Conservation (phyloP, 805 yeast species). For the Saccharomyces kudriavzevii region DNA sequence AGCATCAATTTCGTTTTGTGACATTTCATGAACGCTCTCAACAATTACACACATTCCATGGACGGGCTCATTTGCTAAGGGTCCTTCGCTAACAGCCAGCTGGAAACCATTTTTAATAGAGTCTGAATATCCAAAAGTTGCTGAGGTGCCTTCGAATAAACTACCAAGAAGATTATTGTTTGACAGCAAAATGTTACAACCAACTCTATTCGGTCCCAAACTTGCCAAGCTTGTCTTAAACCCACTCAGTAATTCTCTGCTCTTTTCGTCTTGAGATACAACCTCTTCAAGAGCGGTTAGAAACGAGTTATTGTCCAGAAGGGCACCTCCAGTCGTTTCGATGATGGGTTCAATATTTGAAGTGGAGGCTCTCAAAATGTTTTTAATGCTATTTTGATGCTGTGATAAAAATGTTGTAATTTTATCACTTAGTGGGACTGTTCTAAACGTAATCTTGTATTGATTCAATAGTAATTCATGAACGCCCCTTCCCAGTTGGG, state of each 20-base stretch:
- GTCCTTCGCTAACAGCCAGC: constrained; percentile 75
- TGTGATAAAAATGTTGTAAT: constrained; percentile 43
- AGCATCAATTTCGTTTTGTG: constrained; percentile 23
- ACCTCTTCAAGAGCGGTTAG: constrained; percentile 24
- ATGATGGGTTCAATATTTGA: constrained; percentile 11
- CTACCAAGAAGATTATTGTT: constrained; percentile 32
- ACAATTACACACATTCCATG: constrained; percentile 66
- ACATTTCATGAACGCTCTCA: constrained; percentile 32
- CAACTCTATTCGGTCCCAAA: constrained; percentile 72
- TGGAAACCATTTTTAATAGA: constrained; percentile 78
- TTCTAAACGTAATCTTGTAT: constrained; percentile 34
- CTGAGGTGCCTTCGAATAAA: constrained; percentile 17
- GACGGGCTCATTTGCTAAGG: constrained; percentile 77
- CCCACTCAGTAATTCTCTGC: constrained; percentile 24
- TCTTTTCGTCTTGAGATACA: constrained; percentile 23
- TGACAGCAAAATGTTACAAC: constrained; percentile 61
- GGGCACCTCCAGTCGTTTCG: not conserved
- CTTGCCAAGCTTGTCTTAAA: constrained; percentile 40
- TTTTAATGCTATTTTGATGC: constrained; percentile 38
- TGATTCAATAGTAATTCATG: constrained; percentile 45
- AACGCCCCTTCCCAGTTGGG: constrained; percentile 43
- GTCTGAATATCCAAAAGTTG: constrained; percentile 42
- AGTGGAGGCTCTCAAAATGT: constrained; percentile 13
- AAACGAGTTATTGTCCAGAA: constrained; percentile 1
- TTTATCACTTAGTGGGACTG: constrained; percentile 48